Base-by-base conservation (phyloP, 139 green algal species). In the Chlorella vulgaris region DNA sequence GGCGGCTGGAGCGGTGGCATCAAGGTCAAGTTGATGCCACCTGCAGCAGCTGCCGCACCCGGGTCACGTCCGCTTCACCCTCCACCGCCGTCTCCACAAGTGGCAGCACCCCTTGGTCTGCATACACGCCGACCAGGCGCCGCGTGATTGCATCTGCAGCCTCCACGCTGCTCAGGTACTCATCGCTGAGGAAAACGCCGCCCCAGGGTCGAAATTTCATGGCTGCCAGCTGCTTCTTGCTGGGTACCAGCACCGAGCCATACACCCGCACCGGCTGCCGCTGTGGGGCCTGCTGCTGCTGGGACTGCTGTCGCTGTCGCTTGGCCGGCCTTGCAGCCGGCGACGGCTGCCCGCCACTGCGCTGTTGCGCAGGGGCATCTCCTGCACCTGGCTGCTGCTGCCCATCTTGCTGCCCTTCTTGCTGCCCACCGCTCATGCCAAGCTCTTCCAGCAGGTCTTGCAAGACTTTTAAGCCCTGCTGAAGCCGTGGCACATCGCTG, bases 171-270 rank as follows among this genome's bases (percentile, higher is more conserved):
- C 78, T 76, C 38, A 92, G 78, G 47, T 88, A 92, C n/a, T 87
- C 81, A 0, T 90, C 82, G 19, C 73, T 84, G 18, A 92, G 68
- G 61, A 85, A 90, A n/a, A 92, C 88, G 7, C 88, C 88, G 22
- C 76, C 82, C 88, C 88, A 92, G 21, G 88, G 87, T 22, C 88
- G 65, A 39, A 91, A 92, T 15, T 51, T 69, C 88, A 92, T 91
- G 39, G 90, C 84, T 0, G 88, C 84, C 58, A 92, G 85, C 53
- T 92, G 81, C 76, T 76, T 68, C 61, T 89, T 89, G 58, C 69
- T 86, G 42, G 86, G 88, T 1, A 90, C 13, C 38, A 91, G 88
- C 31, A 92, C 66, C 1, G 83, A 87, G 19, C 88, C 88, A 40
- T 53, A 84, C 19, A 88, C 53, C 35, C 75, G 68, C 21, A 85